Evolutionary conservation across 169 alveolate species (phyloP), one percentile per base, ranked within the genome.

Genomic region (Cryptosporidium ubiquitum): DNA sequence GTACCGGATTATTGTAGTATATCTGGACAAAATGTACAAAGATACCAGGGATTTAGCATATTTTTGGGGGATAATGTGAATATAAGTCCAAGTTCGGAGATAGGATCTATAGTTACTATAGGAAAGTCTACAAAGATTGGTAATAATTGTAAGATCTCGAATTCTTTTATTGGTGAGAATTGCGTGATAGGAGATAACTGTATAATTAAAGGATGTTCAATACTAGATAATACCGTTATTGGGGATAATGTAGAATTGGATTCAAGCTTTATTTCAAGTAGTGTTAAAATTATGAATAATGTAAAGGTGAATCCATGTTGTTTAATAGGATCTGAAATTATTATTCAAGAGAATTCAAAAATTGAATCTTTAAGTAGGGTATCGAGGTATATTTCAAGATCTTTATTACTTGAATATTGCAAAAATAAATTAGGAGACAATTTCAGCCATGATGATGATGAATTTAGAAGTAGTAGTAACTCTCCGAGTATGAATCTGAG

Each of bases 1-100:
- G 74, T 79, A 64, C 71, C 89, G 29, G 89, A 79, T 20, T 79
- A 79, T 42, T 79, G 79, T n/a, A 79, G 89, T 61, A 79, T 66
- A 39, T 58, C 75, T 18, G 71, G 89, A 23, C 71, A 79, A 26
- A 79, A 58, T 31, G 58, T 79, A 26, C 89, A 79, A 61, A 58
- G 89, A 9, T 79, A 64, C 55, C 79, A 79, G 26, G 75, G 75
- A 14, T 26, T 61, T 20, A 61, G 74, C 26, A 44, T 61, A n/a
- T 79, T 61, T 61, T 20, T 79, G 26, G 74, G 89, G n/a, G 75
- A 79, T n/a, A 64, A 39, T 20, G 75, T 61, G 1, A 37, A 16
- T 29, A 79, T 79, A 29, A 44, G 61, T 61, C 79, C 68, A n/a
- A 61, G 69, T 23, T 79, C 89, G 16, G 74, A 79, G 29, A 40